Base-by-base conservation (phyloP, 805 yeast genomes). In the Cyberlindnera petersonii region DNA sequence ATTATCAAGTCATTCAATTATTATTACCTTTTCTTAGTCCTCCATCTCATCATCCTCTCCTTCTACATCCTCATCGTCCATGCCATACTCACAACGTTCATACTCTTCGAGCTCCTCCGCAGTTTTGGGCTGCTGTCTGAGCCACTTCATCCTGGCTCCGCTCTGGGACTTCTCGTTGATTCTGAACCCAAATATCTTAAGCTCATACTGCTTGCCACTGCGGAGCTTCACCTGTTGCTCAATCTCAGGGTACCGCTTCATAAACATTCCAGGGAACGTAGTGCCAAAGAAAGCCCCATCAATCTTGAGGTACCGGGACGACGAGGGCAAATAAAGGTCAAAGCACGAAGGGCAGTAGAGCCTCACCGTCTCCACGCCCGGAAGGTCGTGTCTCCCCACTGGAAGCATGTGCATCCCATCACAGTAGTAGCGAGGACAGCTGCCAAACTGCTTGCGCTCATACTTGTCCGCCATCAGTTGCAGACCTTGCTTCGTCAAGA, bases 201-300 rank as follows among this genome's bases (percentile, higher is more conserved):
- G 72, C 35, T 85, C 83, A 58, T 73, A 82, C 43, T 69, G 74
- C 48, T 69, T 50, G 5, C 45, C 48, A 1, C 43, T 43, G n/a
- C 42, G 76, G 54, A 75, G 69, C 40, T 72, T 70, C 49, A 86
- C 80, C 54, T 84, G 87, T 52, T 77, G 76, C 56, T 84, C 95
- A 35, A 88, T 76, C 48, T 87, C 97, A n/a, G 93, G 87, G 65
- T 82, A 88, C 74, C 86, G 83, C 58, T 88, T 85, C 44, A 93
- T 77, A 53, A 93, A 84, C 50, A 93, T 73, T 2, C 96, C 97
- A 1, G 96, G 93, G 65, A 93, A 93, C 24, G 94, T 81, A 0
- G 98, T 87, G 5, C 98, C 98, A 67, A 94, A 93, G 55, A 83
- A 93, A 1, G 98, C 96, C 5, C 98, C 98, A 62, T 93, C 98